Evolutionary conservation across 2,329 filamentous ascomycete genomes (phyloP), one percentile per base, ranked within the genome.

Genomic region (Ascochyta lentis): DNA sequence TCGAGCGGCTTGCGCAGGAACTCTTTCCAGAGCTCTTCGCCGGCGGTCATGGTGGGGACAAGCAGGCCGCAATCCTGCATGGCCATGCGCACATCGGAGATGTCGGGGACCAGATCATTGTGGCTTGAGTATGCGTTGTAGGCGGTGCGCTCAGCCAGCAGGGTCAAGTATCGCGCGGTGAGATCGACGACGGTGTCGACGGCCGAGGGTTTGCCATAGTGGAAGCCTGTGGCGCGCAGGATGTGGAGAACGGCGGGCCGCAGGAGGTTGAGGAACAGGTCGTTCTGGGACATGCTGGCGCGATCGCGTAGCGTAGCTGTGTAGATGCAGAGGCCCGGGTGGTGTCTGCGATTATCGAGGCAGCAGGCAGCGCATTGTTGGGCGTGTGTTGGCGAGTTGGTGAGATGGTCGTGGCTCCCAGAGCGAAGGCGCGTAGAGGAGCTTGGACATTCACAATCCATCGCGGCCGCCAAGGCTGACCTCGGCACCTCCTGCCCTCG

Each of bases 171-270:
- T 63, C 90, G 87, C 39, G 89, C 90, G 0, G 92, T 88, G 7
- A 98, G 83, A 76, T 97, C 92, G 13, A 92, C 90, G n/a, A 97
- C 76, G 9, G 90, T 88, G 77, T 98, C 93, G 54, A 97, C 82
- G 6, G 96, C 92, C 3, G 89, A 89, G 2, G 91, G 88, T 50
- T 87, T 87, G 46, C 92, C 90, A 38, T 89, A 84, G 74, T 96
- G 91, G 79, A 96, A 98, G 72, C 94, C 94, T 23, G 92, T 89
- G 27, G 93, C 91, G 70, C 94, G 92, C 47, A 98, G 86, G 68
- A 96, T 94, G 77, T 97, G 92, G 54, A 98, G 86, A 58, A 97
- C 86, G 43, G 89, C 88, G 2, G 94, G 94, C 38, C 92, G 91
- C 54, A 98, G 83, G 61, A 96, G 88, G 58, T 90, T 89, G 76